A percentile compares a stretch with the other conserved stretches of the same genome.
Evolutionary conservation across 306 rosid genomes (phyloP).

Genomic region (Canavalia ensiformis): DNA sequence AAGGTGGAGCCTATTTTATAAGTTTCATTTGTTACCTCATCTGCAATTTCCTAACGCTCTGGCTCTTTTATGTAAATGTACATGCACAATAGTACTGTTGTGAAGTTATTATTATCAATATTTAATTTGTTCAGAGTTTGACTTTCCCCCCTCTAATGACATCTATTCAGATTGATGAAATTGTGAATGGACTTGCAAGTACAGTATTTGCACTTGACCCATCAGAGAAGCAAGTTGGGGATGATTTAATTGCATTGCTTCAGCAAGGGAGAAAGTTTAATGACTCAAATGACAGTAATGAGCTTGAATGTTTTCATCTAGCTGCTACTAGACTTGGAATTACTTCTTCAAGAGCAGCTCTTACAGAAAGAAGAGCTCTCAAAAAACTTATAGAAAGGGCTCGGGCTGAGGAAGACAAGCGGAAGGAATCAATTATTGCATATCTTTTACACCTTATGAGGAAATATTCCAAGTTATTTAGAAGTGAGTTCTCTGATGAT

Average conservation of each 20-base stretch:
- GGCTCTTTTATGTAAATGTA: not conserved
- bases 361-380: conserved; percentile 85
- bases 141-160: conserved; percentile 32
- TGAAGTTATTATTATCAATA: not conserved
- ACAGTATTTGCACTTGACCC: conserved; percentile 69
- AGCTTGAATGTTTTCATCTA: conserved; percentile 84
- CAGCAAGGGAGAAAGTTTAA: conserved; percentile 76
- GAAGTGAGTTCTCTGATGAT: conserved; percentile 78
- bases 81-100: not conserved
- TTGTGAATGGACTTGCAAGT: conserved; percentile 68
- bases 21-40: not conserved
- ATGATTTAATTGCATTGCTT: conserved; percentile 72
- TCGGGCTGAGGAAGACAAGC: conserved; percentile 82
- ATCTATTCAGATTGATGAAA: conserved; percentile 65
- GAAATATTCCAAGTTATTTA: conserved; percentile 87
- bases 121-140: conserved; percentile 26
- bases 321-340: conserved; percentile 86
- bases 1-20: not conserved
- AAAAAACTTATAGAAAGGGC: conserved; percentile 87
- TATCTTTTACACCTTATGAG: conserved; percentile 87
- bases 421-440: conserved; percentile 88
- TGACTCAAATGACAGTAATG: conserved; percentile 66
- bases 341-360: conserved; percentile 86
- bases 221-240: conserved; percentile 81
- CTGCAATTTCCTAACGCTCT: not conserved